These are phyloP conservation scores for Inosperma sp. DNA, from an alignment of 768 basidiomycete species.

Conservation along the genomic window DNA sequence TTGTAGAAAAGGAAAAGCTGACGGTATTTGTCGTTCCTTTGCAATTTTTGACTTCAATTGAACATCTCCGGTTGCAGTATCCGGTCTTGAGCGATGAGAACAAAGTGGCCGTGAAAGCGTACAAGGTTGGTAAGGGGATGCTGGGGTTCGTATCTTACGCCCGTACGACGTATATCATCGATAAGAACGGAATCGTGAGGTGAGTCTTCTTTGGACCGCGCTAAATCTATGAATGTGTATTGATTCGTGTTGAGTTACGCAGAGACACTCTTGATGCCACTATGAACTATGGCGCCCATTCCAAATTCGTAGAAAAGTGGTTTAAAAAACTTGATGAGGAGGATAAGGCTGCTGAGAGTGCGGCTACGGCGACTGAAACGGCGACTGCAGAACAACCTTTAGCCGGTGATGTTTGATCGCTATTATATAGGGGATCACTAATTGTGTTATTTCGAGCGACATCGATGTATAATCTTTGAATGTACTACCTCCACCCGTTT, in stretches of 20 bases:
- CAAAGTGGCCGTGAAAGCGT: slow-evolving; percentile 58
- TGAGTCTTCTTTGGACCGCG: slow-evolving; percentile 33
- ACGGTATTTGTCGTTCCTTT: slow-evolving; percentile 45
- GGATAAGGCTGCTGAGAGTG: slow-evolving; percentile 18
- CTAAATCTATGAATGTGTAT: not conserved
- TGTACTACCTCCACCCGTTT: not conserved
- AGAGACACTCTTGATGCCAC: slow-evolving; percentile 60
- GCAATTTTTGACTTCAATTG: not conserved
- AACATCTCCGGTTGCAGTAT: slow-evolving; percentile 42
- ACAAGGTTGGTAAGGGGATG: slow-evolving; percentile 60
- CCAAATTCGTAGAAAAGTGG: slow-evolving; percentile 68
- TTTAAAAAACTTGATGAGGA: slow-evolving; percentile 49
- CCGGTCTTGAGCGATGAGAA: slow-evolving; percentile 72
- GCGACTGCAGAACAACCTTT: not conserved
- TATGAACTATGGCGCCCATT: slow-evolving; percentile 60
- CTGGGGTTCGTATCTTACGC: slow-evolving; percentile 57
- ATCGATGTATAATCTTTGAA: not conserved
- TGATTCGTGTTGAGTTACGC: slow-evolving; percentile 8
- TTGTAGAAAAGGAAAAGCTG: slow-evolving; percentile 66
- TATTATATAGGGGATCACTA: no score
- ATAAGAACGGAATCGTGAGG: slow-evolving; percentile 63
- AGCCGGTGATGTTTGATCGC: no score
- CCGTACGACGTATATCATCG: slow-evolving; percentile 74
- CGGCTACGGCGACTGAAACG: slow-evolving; percentile 9
- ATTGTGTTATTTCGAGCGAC: not conserved